Base-by-base conservation (phyloP, 2,329 filamentous ascomycete genomes). In the Pseudogymnoascus sp. region DNA sequence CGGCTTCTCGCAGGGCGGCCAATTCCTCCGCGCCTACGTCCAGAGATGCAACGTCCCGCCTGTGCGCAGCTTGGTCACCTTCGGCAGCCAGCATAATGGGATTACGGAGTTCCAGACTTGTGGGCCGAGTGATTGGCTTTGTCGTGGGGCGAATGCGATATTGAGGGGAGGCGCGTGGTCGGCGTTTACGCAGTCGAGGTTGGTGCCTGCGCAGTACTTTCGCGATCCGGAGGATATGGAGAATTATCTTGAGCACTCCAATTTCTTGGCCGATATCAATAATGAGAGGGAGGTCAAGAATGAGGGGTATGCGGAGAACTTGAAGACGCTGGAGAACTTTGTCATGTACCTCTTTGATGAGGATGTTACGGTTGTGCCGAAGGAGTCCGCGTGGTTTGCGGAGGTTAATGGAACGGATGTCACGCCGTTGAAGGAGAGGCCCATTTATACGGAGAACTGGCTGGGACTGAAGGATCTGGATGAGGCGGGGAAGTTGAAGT, bases 191-290 rank as follows among this genome's bases (percentile, higher is more conserved):
- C 94, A 97, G 78, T 79, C 78, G 59, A 83, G 83, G 16, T 79
- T 97, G 7, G 90, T 99, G 3, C 94, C 94, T 0, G 93, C 94
- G 32, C 94, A 99, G 77, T 99, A 99, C 78, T 97, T 88, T 78
- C 88, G 93, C 59, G 84, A 92, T 65, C 82, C 83, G 63, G 73
- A 78, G 62, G 77, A 91, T 71, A 74, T 91, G 73, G 82, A 85
- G 0, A 75, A 79, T 30, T 99, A 97, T 71, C 81, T 97, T 18
- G 83, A 86, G 66, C 73, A 84, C 71, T 94, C 89, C 68, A 93
- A 92, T 72, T 97, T 95, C 74, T 79, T 99, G 7, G 94, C 93
- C 8, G 93, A 97, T 71, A 87, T 97, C 75, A 99, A 99, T 75
- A 97, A 97, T 73, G 94, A 99, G 81, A 82, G 92, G 9, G 65